Evolutionary conservation across 345 rosid species (phyloP).

Genomic region (Durio zibethinus): DNA sequence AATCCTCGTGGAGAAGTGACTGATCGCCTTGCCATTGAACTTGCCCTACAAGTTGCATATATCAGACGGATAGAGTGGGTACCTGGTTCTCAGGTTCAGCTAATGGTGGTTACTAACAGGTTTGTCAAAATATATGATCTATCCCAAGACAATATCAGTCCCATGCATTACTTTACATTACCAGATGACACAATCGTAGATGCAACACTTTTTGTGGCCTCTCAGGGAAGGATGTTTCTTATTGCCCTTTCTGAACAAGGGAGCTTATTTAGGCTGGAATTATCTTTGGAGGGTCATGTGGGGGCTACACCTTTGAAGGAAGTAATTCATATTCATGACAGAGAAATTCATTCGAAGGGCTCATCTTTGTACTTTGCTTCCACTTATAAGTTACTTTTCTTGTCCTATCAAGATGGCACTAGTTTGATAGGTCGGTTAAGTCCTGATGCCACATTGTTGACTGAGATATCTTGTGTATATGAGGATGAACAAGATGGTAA

Average conservation of each 20-base stretch:
- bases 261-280: constrained; percentile 67
- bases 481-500: constrained; percentile 82
- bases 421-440: constrained; percentile 73
- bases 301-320: constrained; percentile 89
- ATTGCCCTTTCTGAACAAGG: constrained; percentile 88
- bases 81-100: constrained; percentile 90
- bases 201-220: constrained; percentile 75
- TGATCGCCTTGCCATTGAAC: constrained; percentile 95
- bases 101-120: constrained; percentile 83
- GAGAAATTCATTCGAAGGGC: constrained; percentile 71
- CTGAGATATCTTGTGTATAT: constrained; percentile 62
- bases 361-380: constrained; percentile 80
- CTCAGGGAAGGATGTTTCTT: constrained; percentile 78
- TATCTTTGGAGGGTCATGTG: constrained; percentile 69
- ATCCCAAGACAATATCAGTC: constrained; percentile 94
- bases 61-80: constrained; percentile 92
- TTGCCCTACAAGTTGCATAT: constrained; percentile 92
- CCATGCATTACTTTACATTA: constrained; percentile 84
- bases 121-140: constrained; percentile 95
- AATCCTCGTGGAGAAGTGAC: constrained; percentile 96
- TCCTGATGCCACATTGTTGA: constrained; percentile 57
- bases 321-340: constrained; percentile 54
- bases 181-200: constrained; percentile 81
- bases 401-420: constrained; percentile 87
- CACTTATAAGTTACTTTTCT: constrained; percentile 66